Base-by-base conservation (phyloP, 2,329 filamentous ascomycete genomes). In the Colletotrichum siamense region DNA sequence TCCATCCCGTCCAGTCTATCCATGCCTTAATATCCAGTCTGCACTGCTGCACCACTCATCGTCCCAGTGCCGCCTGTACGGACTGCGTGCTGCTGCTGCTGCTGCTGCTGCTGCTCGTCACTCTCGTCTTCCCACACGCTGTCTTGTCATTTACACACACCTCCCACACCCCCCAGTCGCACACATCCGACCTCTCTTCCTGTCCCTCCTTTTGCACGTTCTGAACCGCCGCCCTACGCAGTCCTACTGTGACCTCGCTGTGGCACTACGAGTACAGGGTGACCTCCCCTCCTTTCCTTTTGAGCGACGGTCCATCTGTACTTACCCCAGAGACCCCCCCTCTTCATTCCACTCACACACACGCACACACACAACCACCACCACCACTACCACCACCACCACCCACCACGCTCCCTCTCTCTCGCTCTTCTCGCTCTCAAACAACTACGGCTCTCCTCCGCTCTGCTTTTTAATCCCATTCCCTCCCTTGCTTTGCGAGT, bases 161-260 rank as follows among this genome's bases (percentile, higher is more conserved):
- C 44, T 52, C 36, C 30, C 44, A 39, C 26, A 39, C 34, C 34
- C 68, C 67, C 61, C 61, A 36, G 52, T 71, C n/a, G 16, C 49
- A 52, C 61, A 28, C 39, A 66, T 73, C 71, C 64, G 57, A 62
- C 68, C 30, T 59, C 24, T 49, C 24, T 49, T 65, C 57, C 68
- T 73, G 62, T 76, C 69, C 69, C 57, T 76, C 73, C 64, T 73
- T 69, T 64, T 55, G 63, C 70, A 69, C 64, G 73, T 73, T 76
- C 73, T 69, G 32, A 76, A 69, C 64, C 69, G 64, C 70, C 57
- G 73, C 70, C 73, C 64, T 76, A 76, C 73, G 73, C 64, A 73
- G 69, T 73, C 73, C 57, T 69, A 69, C 44, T 52, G 44, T 52
- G 44, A 52, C 73, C 64, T 76, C 63, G 32, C 63, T 49, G 36